These are phyloP conservation scores for Wickerhamomyces strasburgensis DNA, from an alignment of 805 yeast genomes.

Conservation along the genomic window DNA sequence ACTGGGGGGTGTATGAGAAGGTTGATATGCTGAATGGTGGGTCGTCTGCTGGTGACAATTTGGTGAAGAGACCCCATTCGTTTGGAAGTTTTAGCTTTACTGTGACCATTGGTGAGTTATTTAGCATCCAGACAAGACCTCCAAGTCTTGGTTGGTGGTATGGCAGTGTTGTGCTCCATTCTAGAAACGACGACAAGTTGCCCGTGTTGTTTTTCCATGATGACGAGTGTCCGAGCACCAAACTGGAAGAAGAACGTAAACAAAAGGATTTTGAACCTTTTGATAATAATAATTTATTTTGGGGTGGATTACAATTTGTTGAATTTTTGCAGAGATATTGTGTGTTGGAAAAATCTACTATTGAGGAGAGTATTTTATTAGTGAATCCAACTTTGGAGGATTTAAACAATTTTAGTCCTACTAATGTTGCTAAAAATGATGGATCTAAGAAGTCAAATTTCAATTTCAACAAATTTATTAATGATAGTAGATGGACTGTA, in stretches of 20 bases:
- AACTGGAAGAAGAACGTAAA: constrained; percentile 51
- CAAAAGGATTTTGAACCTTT: constrained; percentile 73
- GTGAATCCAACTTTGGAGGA: constrained; percentile 67
- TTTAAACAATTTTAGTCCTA: constrained; percentile 32
- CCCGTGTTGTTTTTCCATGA: constrained; percentile 94
- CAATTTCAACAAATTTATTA: constrained; percentile 44
- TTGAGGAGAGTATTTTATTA: constrained; percentile 68
- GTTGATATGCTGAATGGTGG: constrained; percentile 38
- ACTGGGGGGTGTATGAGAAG: constrained; percentile 39
- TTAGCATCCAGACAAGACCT: constrained; percentile 75
- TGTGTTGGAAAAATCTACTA: constrained; percentile 59
- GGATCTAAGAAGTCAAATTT: constrained; percentile 2
- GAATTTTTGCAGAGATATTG: constrained; percentile 48
- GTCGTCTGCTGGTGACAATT: constrained; percentile 17
- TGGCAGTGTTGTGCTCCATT: constrained; percentile 77
- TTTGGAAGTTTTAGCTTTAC: constrained; percentile 62
- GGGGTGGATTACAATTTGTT: constrained; percentile 90
- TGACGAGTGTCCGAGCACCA: constrained; percentile 73
- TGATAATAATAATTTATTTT: constrained; percentile 50
- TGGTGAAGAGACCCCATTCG: constrained; percentile 48
- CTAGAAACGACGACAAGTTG: constrained; percentile 57
- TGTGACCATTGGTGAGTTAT: constrained; percentile 52
- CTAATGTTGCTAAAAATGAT: constrained; percentile 20
- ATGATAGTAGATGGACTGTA: constrained; percentile 79
- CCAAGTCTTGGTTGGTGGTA: constrained; percentile 89